phyloP scores from a whole-genome alignment of 2,329 filamentous ascomycete genomes.

The Hymenotorrendiella dingleyae region DNA sequence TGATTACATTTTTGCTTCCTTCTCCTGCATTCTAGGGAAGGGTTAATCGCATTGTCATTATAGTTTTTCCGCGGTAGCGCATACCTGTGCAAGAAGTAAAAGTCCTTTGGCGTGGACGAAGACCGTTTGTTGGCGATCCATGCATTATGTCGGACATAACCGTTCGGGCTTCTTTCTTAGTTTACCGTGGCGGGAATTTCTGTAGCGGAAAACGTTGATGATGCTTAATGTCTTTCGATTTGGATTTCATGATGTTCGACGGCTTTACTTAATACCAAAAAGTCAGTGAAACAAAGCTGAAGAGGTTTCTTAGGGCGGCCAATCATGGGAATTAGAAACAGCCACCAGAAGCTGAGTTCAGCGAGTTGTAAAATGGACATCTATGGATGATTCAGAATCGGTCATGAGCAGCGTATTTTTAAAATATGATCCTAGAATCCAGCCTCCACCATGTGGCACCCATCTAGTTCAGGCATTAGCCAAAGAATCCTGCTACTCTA shows the following conservation, averaged over 20 bases:
- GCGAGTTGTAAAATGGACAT: slow-evolving; percentile 6
- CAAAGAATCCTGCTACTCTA: too few relatives aligned
- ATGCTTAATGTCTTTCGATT: slow-evolving; percentile 4
- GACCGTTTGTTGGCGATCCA: slow-evolving; percentile 9
- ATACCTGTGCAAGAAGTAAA: slow-evolving; percentile 23
- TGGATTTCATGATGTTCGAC: slow-evolving; percentile 11
- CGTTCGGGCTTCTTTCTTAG: background rate
- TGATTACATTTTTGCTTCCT: slow-evolving; percentile 25
- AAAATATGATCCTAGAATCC: slow-evolving; percentile 1
- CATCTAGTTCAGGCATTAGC: background rate
- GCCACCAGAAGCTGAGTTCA: slow-evolving; percentile 17
- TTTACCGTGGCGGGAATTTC: background rate
- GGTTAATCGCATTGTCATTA: too few relatives aligned
- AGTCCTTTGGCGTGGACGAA: slow-evolving; percentile 19
- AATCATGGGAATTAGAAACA: slow-evolving; percentile 9
- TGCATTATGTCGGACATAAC: slow-evolving; percentile 18
- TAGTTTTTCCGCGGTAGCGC: too few relatives aligned
- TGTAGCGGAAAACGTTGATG: slow-evolving; percentile 1
- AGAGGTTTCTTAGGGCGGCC: slow-evolving; percentile 8
- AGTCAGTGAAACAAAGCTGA: slow-evolving; percentile 9
- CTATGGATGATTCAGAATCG: slow-evolving; percentile 10
- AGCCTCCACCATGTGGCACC: slow-evolving; percentile 3
- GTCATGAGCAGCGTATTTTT: slow-evolving; percentile 7
- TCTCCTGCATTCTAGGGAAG: slow-evolving; percentile 22
- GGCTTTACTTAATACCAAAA: slow-evolving; percentile 7